Evolutionary conservation across 164 flowering plant genomes (phyloP), one percentile per base, ranked within the genome.

Genomic region (Chimonanthus praecox): DNA sequence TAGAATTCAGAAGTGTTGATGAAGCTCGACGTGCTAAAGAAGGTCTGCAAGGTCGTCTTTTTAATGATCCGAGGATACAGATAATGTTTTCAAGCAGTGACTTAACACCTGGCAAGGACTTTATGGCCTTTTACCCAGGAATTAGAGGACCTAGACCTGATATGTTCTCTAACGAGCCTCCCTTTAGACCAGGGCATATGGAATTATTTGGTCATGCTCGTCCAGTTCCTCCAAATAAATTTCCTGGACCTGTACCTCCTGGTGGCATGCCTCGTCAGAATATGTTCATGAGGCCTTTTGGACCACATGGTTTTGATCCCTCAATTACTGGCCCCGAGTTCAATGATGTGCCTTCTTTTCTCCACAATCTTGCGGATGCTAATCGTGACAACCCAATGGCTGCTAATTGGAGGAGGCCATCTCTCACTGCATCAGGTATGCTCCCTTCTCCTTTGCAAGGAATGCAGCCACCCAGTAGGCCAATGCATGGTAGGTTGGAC

Each of bases 21-120:
- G 99, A 95, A 79, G 99, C 99, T 68, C 82, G 90, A 11, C 94
- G 92, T 62, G 98, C 97, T 18, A 95, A 95, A 74, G 99, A 95
- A 74, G 97, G 97, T 15, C 74, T 88, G 76, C 94, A 96, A 76
- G 99, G 99, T 2, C 81, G 96, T 70, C 89, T 96, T 48, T 92
- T 96, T 74, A 90, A 89, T 83, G 97, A 96, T 80, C 92, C 99
- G 15, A 83, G 99, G 75, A 92, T 96, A 50, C 80, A 86, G 8
- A 96, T 96, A 45, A 77, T 87, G 88, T 96, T 78, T 74, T 96
- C 98, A 15, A 90, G 83, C 79, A 90, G 90, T 71, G 95, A 76
- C 8, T 76, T 78, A 48, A 89, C 84, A 51, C 92, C 94, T 43
- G 88, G 83, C 4, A 89, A 86, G 76, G 91, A 87, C 43, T 76